A percentile compares a stretch with the other conserved stretches of the same genome.
Evolutionary conservation across 352 stramenopile genomes (phyloP).

Genomic region (Phytopythium vexans): DNA sequence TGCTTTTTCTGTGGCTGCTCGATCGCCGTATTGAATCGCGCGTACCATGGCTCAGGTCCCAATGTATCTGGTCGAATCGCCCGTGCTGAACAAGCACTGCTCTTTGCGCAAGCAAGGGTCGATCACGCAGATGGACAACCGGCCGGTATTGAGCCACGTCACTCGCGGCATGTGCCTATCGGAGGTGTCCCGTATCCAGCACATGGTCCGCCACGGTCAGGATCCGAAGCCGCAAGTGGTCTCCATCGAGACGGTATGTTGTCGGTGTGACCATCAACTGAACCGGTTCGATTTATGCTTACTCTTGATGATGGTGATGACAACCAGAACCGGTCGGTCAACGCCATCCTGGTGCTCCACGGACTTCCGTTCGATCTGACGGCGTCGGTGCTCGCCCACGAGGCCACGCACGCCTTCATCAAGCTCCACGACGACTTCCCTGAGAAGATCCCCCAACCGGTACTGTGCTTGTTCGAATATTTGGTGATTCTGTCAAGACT

Average conservation of each 20-base stretch:
- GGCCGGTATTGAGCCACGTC: slow-evolving; percentile 27
- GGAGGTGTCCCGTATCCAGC: slow-evolving; percentile 47
- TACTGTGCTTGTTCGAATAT: slow-evolving; percentile 7
- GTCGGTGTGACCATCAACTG: no score
- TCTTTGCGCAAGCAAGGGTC: slow-evolving; percentile 22
- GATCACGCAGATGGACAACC: slow-evolving; percentile 25
- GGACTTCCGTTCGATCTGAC: slow-evolving; percentile 74
- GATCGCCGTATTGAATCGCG: no score
- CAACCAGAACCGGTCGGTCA: slow-evolving; percentile 56
- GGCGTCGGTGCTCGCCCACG: slow-evolving; percentile 64
- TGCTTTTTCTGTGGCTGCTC: background rate
- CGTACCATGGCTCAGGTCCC: slow-evolving; percentile 61
- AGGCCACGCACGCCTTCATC: slow-evolving; percentile 74
- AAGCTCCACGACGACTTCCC: slow-evolving; percentile 70
- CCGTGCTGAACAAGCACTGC: slow-evolving; percentile 51
- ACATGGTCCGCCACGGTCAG: slow-evolving; percentile 42
- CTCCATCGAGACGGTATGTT: slow-evolving; percentile 45
- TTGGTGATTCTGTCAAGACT: slow-evolving; percentile 1
- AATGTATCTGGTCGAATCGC: slow-evolving; percentile 61
- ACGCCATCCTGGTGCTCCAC: slow-evolving; percentile 68
- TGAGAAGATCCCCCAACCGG: slow-evolving; percentile 37
- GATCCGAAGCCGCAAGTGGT: slow-evolving; percentile 35
- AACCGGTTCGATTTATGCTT: slow-evolving; percentile 5
- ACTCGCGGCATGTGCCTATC: slow-evolving; percentile 55
- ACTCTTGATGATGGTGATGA: background rate